Percentiles rank a stretch among this genome's conserved stretches.
Conservation (phyloP, 306 rosid species). For the Urtica urens region DNA sequence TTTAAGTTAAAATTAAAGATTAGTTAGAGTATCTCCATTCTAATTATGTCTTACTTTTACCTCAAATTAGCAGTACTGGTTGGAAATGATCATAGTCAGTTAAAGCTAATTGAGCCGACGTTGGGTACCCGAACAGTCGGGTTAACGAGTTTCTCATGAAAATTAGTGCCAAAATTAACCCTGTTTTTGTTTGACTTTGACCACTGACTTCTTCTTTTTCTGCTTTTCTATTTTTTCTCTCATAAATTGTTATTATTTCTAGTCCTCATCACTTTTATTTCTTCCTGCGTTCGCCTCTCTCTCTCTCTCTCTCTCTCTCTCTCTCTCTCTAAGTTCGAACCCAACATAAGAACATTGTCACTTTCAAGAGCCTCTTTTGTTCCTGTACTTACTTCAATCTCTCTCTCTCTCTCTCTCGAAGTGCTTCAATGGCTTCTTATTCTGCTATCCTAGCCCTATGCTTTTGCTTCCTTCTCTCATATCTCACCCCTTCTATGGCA, state of each 20-base stretch:
- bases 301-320: not conserved
- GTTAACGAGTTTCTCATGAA: too few species aligned
- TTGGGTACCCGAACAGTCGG: too few species aligned
- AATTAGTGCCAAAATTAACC: too few species aligned
- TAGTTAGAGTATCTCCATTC: too few species aligned
- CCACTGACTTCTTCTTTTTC: not conserved
- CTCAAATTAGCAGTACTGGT: too few species aligned
- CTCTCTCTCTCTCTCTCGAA: not conserved
- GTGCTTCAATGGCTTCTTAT: constrained; percentile 25
- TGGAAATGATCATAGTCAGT: too few species aligned
- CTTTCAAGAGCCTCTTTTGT: not conserved
- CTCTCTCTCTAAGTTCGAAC: not conserved
- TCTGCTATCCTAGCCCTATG: constrained; percentile 1
- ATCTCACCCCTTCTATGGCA: constrained; percentile 26
- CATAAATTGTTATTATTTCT: not conserved
- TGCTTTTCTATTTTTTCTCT: not conserved
- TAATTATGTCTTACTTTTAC: too few species aligned
- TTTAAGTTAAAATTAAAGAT: too few species aligned
- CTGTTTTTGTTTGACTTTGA: constrained; percentile 30
- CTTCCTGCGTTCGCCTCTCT: too few species aligned
- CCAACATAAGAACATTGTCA: not conserved
- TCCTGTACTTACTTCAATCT: not conserved
- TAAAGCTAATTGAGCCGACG: too few species aligned
- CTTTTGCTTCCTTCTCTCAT: constrained; percentile 13
- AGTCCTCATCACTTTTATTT: not conserved